Conservation (phyloP, 192 early-diverging fungal genomes). For the Glomus cerebriforme region DNA sequence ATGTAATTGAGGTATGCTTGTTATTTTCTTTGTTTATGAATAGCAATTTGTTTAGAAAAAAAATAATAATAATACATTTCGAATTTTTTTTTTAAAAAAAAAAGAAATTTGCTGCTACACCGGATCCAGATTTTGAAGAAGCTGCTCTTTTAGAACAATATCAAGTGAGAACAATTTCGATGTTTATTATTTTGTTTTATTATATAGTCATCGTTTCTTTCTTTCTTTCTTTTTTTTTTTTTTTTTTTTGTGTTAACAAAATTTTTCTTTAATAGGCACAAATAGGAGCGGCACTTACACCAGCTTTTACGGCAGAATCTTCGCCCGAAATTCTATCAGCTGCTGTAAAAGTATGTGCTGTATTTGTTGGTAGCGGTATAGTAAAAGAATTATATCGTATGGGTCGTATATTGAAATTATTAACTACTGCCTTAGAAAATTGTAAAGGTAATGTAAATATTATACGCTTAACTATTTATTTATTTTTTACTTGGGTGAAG, state of each 20-base stretch:
- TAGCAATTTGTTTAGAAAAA: background rate
- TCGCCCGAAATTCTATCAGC: constrained; percentile 71
- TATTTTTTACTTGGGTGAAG: background rate
- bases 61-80: background rate
- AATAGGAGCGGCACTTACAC: constrained; percentile 87
- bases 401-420: constrained; percentile 68
- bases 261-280: constrained; percentile 61
- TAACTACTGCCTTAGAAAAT: constrained; percentile 69
- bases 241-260: background rate
- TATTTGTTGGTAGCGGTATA: constrained; percentile 87
- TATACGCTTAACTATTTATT: background rate
- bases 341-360: constrained; percentile 80
- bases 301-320: constrained; percentile 77
- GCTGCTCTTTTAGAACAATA: constrained; percentile 86
- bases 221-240: too few species aligned
- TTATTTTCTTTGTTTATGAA: background rate
- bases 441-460: constrained; percentile 52
- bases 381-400: constrained; percentile 75
- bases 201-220: too few species aligned
- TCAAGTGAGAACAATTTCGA: constrained; percentile 53
- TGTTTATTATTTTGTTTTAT: too few species aligned
- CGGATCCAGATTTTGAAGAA: constrained; percentile 90
- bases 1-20: constrained; percentile 72
- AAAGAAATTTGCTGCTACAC: constrained; percentile 64
- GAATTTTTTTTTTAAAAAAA: background rate